Evolutionary conservation across 805 yeast genomes (phyloP).

Genomic region (Tetrapisispora arboricola): DNA sequence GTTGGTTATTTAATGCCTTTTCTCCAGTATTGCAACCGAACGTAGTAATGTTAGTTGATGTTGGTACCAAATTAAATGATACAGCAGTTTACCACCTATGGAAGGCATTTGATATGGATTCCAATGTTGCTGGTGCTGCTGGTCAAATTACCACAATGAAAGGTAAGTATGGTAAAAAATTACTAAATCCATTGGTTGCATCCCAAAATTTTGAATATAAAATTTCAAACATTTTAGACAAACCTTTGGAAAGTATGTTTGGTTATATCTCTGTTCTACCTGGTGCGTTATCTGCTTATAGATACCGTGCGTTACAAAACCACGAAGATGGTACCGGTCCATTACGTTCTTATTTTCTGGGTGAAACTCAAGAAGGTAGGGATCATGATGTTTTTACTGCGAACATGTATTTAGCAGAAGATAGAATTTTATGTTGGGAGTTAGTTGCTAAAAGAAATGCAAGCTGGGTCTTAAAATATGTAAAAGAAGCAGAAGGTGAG

Average conservation of each 20-base stretch:
- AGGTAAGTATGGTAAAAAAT: slow-evolving; percentile 74
- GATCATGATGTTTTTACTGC: slow-evolving; percentile 82
- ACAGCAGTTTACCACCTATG: slow-evolving; percentile 86
- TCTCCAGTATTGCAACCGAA: slow-evolving; percentile 90
- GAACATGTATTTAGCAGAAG: slow-evolving; percentile 95
- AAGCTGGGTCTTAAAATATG: slow-evolving; percentile 85
- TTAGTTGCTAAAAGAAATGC: slow-evolving; percentile 75
- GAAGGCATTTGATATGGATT: slow-evolving; percentile 95
- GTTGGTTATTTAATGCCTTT: slow-evolving; percentile 94
- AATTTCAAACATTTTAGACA: slow-evolving; percentile 92
- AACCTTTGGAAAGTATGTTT: slow-evolving; percentile 84
- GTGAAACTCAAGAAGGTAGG: slow-evolving; percentile 54
- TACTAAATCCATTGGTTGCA: slow-evolving; percentile 86
- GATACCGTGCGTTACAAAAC: slow-evolving; percentile 77
- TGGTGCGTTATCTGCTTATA: slow-evolving; percentile 91
- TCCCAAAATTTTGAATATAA: slow-evolving; percentile 95
- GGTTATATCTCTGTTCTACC: slow-evolving; percentile 92
- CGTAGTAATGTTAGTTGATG: slow-evolving; percentile 81
- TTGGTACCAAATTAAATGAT: slow-evolving; percentile 92
- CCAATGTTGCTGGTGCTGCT: slow-evolving; percentile 97
- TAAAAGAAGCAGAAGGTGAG: slow-evolving; percentile 87
- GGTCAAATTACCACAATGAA: slow-evolving; percentile 96
- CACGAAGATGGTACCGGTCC: slow-evolving; percentile 92
- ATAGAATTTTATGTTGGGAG: slow-evolving; percentile 94
- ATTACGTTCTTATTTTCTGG: slow-evolving; percentile 76